Evolutionary conservation across 169 alveolate genomes (phyloP).

Genomic region (Plasmodium gallinaceum): DNA sequence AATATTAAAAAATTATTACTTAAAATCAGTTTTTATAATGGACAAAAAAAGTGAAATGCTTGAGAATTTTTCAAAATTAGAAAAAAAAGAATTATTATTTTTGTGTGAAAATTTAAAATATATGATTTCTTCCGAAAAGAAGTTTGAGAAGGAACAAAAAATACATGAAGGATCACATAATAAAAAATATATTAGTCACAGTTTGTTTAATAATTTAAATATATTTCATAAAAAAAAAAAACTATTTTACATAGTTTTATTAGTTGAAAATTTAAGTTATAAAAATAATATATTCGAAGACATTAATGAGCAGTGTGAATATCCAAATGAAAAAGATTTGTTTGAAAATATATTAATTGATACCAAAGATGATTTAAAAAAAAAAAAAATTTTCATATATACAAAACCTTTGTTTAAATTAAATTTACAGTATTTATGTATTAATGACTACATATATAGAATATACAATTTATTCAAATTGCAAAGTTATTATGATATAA

Average conservation of each 20-base stretch:
- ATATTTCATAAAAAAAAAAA: slow-evolving; percentile 30
- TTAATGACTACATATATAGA: slow-evolving; percentile 92
- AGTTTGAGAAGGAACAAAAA: neutral
- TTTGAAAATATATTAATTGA: slow-evolving; percentile 67
- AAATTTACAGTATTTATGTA: slow-evolving; percentile 91
- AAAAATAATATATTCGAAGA: slow-evolving; percentile 70
- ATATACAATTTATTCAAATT: slow-evolving; percentile 91
- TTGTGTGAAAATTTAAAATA: slow-evolving; percentile 52
- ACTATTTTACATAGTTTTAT: slow-evolving; percentile 50
- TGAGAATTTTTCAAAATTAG: slow-evolving; percentile 42
- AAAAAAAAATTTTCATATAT: slow-evolving; percentile 50
- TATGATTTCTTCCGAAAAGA: neutral
- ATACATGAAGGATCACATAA: neutral
- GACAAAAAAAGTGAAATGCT: slow-evolving; percentile 57
- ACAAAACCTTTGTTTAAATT: slow-evolving; percentile 90
- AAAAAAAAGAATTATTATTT: slow-evolving; percentile 31
- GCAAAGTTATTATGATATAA: slow-evolving; percentile 92
- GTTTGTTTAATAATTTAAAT: slow-evolving; percentile 1
- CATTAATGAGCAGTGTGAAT: slow-evolving; percentile 69
- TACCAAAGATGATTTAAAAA: slow-evolving; percentile 61
- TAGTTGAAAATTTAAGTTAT: slow-evolving; percentile 67
- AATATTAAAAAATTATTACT: slow-evolving; percentile 45
- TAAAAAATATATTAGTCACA: neutral
- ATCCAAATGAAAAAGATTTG: slow-evolving; percentile 71
- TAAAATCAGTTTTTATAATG: slow-evolving; percentile 75